Conservation (phyloP, 2,329 filamentous ascomycete species). For the Hypoxylon sp. region DNA sequence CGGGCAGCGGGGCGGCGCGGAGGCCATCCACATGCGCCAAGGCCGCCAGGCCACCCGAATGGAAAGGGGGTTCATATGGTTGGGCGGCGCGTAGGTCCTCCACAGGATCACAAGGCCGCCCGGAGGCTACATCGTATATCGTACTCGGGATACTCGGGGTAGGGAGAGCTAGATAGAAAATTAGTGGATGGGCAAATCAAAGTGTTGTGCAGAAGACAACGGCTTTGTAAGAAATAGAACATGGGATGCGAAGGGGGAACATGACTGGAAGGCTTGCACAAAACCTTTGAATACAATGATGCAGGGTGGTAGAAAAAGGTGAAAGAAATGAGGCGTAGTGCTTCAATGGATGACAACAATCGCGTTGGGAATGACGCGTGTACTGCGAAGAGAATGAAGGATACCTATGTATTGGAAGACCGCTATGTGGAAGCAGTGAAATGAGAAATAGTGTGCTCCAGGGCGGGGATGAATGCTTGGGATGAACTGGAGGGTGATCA, state of each 20-base stretch:
- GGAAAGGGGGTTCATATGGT: slow-evolving; percentile 2
- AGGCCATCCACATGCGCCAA: slow-evolving; percentile 13
- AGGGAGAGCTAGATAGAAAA: background rate
- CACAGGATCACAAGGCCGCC: background rate
- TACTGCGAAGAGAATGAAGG: background rate
- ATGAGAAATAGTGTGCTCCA: background rate
- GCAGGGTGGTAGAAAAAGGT: background rate
- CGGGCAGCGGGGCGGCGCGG: slow-evolving; percentile 10
- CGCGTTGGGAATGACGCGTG: background rate
- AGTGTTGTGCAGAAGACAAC: background rate
- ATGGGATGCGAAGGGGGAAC: background rate
- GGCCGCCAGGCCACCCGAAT: slow-evolving; percentile 15
- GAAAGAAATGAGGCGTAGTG: background rate
- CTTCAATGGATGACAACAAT: background rate
- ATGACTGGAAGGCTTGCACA: no score
- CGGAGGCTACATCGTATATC: no score
- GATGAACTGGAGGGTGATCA: background rate
- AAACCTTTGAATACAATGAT: background rate
- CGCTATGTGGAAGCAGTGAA: background rate
- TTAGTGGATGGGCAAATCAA: background rate
- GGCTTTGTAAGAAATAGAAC: background rate
- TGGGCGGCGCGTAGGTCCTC: background rate
- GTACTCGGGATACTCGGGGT: background rate
- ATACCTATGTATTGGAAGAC: background rate
- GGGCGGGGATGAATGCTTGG: background rate